Evolutionary conservation across 2,329 filamentous ascomycete genomes (phyloP), one percentile per base, ranked within the genome.

Genomic region (Penicillium rolfsii): DNA sequence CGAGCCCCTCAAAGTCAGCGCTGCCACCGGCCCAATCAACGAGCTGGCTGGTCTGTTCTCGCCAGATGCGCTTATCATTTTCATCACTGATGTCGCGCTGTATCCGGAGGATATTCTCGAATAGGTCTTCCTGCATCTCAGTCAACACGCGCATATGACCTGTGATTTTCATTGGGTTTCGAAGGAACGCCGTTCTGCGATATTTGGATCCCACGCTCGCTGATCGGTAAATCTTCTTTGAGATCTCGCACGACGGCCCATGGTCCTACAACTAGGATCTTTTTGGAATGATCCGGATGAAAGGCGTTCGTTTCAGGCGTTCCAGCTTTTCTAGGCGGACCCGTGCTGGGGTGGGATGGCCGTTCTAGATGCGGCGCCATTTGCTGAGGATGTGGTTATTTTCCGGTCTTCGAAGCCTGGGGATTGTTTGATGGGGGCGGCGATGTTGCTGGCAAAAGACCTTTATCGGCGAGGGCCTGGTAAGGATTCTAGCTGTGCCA

Each of bases 81-180:
- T 85, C 62, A 67, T 86, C 50, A 84, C 86, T 70, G 82, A 86
- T 63, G 81, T 87, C 11, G 80, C 81, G 2, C 71, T 89, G 1
- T 53, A 36, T 12, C 24, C 35, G 50, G 22, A 38, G 24, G 35
- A 53, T 12, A 28, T 53, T 4, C 50, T 28, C 3, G 85, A 87
- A 70, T 74, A 87, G 1, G 66, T 81, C 0, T 77, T 83, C 63
- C 84, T 87, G 70, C 80, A 77, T 28, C 65, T 61, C 5, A 64
- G 64, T 3, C 82, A 83, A 40, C 71, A 69, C 2, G 85, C 84
- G 7, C 81, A 84, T 67, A 85, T 86, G 81, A 82, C 80, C 0
- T 88, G 85, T 65, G 83, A 77, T 5, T 82, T 88, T 79, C 85
- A 88, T 70, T 88, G 85, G 84, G 80, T 77, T 0, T 81, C 80